phyloP scores from a whole-genome alignment of 2,329 filamentous ascomycete species.

The Biscogniauxia marginata region DNA sequence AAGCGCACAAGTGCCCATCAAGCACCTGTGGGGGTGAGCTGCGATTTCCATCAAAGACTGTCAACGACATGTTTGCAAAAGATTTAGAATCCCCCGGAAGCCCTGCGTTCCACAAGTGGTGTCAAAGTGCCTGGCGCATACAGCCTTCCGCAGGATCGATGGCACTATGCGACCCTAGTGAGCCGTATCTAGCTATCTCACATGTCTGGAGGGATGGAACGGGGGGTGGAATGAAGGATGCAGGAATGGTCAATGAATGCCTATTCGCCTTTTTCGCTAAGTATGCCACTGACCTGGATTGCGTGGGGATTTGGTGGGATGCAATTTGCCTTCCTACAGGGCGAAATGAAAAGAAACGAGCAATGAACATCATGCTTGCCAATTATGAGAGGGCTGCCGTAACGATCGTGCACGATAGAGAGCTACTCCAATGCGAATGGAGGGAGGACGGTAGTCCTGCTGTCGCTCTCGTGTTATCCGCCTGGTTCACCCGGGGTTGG shows the following conservation, averaged over 20 bases:
- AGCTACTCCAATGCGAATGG: slow-evolving; percentile 1
- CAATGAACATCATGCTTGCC: slow-evolving; percentile 3
- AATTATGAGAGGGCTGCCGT: slow-evolving; percentile 6
- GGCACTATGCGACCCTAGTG: too few relatives aligned
- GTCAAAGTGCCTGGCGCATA: slow-evolving; percentile 5
- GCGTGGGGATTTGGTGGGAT: slow-evolving; percentile 5
- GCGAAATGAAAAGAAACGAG: background rate
- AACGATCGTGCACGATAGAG: slow-evolving; percentile 3
- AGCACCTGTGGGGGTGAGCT: background rate
- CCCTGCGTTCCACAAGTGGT: too few relatives aligned
- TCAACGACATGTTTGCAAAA: slow-evolving; percentile 1
- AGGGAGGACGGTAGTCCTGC: slow-evolving; percentile 4
- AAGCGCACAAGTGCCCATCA: slow-evolving; percentile 2
- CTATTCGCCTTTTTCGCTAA: slow-evolving; percentile 1
- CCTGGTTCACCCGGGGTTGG: slow-evolving; percentile 6
- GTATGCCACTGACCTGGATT: background rate
- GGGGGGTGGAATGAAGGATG: slow-evolving; percentile 2
- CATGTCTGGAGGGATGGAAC: slow-evolving; percentile 11
- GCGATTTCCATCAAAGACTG: background rate
- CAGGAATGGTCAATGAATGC: slow-evolving; percentile 3
- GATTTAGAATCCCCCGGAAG: background rate
- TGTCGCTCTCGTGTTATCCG: slow-evolving; percentile 3
- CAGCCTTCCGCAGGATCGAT: too few relatives aligned
- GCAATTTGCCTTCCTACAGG: slow-evolving; percentile 5
- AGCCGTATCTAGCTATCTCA: slow-evolving; percentile 9